phyloP scores from a whole-genome alignment of 768 basidiomycete genomes.

The Naematelia aurantialba region DNA sequence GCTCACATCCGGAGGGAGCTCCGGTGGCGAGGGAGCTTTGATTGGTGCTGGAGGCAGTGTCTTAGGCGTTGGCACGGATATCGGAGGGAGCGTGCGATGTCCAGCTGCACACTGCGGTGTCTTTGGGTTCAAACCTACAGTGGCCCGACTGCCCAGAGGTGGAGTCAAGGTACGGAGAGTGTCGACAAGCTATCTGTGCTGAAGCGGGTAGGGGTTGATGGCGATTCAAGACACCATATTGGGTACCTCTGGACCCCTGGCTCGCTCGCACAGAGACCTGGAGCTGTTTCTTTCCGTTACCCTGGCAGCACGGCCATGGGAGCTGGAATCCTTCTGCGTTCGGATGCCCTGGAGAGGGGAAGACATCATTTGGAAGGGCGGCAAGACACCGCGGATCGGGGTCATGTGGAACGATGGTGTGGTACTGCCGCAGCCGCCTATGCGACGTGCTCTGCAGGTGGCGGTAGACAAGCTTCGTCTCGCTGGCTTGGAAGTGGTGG shows the following conservation, averaged over 20 bases:
- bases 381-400: constrained; percentile 16
- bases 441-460: constrained; percentile 52
- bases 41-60: constrained; percentile 19
- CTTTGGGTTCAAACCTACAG: constrained; percentile 32
- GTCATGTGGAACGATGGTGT: constrained; percentile 40
- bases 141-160: constrained; percentile 16
- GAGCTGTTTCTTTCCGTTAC: constrained; percentile 17
- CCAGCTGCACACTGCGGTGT: constrained; percentile 21
- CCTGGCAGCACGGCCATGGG: constrained; percentile 22
- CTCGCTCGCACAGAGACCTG: constrained; percentile 20
- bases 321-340: constrained; percentile 8
- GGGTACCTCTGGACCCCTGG: constrained; percentile 26
- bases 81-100: constrained; percentile 28
- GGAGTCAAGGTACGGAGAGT: constrained; percentile 14
- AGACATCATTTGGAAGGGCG: constrained; percentile 10
- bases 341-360: constrained; percentile 25
- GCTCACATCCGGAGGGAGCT: constrained; percentile 33
- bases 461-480: constrained; percentile 10
- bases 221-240: constrained; percentile 17
- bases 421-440: constrained; percentile 28
- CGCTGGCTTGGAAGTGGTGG: constrained; percentile 10
- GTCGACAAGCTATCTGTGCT: not conserved
- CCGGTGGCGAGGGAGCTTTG: constrained; percentile 41
- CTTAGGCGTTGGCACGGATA: constrained; percentile 27
- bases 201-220: constrained; percentile 2